A percentile compares a stretch with the other conserved stretches of the same genome.
These are phyloP conservation scores for Iodosphaeria phyllophila DNA, from an alignment of 2,329 filamentous ascomycete species.

Conservation along the genomic window DNA sequence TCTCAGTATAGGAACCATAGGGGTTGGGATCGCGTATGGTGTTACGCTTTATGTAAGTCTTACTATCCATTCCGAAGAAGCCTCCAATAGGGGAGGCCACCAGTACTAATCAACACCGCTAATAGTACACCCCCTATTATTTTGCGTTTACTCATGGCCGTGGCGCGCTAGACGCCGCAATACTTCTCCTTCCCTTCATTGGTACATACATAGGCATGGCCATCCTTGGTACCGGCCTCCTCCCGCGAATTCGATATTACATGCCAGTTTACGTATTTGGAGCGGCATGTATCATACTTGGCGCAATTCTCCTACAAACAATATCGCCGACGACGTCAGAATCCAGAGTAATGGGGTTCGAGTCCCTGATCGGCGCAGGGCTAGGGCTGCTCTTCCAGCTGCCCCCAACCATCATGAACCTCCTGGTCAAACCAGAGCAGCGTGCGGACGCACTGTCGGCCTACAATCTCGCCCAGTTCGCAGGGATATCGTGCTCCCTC, in stretches of 20 bases:
- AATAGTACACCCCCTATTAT: slow-evolving; percentile 29
- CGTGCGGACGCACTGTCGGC: slow-evolving; percentile 12
- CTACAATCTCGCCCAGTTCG: slow-evolving; percentile 16
- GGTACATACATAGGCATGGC: slow-evolving; percentile 33
- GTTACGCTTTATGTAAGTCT: slow-evolving; percentile 20
- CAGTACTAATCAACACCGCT: background rate
- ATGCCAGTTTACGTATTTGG: slow-evolving; percentile 13
- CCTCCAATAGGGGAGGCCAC: too few species aligned
- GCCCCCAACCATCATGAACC: slow-evolving; percentile 12
- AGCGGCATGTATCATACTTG: slow-evolving; percentile 9
- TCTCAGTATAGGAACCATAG: slow-evolving; percentile 20
- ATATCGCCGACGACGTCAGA: slow-evolving; percentile 9
- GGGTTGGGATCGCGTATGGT: slow-evolving; percentile 17
- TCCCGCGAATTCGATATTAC: slow-evolving; percentile 20
- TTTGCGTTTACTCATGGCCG: slow-evolving; percentile 30
- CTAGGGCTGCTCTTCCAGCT: slow-evolving; percentile 14
- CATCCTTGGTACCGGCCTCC: slow-evolving; percentile 31
- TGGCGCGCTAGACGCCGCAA: slow-evolving; percentile 19
- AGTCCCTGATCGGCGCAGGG: slow-evolving; percentile 13
- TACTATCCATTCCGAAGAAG: background rate
- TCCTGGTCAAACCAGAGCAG: slow-evolving; percentile 10
- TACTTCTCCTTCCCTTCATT: slow-evolving; percentile 18
- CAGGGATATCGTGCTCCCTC: slow-evolving; percentile 10
- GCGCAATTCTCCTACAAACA: slow-evolving; percentile 10
- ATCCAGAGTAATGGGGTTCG: slow-evolving; percentile 13